phyloP scores from a whole-genome alignment of 768 basidiomycete species.

The Rhizopogon vinicolor region DNA sequence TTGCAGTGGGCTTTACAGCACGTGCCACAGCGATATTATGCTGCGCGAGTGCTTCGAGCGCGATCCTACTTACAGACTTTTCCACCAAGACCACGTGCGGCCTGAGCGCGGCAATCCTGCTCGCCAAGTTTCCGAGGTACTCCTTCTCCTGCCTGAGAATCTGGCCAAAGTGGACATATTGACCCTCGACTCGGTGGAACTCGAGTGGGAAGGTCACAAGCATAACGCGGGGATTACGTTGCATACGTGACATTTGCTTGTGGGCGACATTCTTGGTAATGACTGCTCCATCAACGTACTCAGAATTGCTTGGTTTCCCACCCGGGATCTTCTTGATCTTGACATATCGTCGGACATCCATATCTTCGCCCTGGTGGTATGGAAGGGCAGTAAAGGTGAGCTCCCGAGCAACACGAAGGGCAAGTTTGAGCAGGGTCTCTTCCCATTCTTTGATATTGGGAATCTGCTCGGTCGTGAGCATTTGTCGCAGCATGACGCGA shows the following conservation, averaged over 20 bases:
- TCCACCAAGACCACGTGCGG: slow-evolving; percentile 93
- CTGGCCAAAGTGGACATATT: slow-evolving; percentile 90
- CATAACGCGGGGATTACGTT: slow-evolving; percentile 91
- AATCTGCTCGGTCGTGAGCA: slow-evolving; percentile 77
- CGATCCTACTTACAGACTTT: slow-evolving; percentile 86
- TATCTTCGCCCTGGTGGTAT: slow-evolving; percentile 83
- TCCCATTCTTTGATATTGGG: slow-evolving; percentile 89
- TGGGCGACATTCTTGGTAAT: slow-evolving; percentile 98
- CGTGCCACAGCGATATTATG: slow-evolving; percentile 89
- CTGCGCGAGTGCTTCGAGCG: slow-evolving; percentile 79
- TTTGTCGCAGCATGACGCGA: slow-evolving; percentile 87
- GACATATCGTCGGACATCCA: slow-evolving; percentile 93
- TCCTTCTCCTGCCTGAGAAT: slow-evolving; percentile 91
- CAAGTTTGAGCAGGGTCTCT: slow-evolving; percentile 71
- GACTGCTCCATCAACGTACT: slow-evolving; percentile 95
- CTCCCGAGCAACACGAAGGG: slow-evolving; percentile 82
- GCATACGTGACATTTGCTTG: slow-evolving; percentile 83
- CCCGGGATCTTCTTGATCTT: slow-evolving; percentile 99
- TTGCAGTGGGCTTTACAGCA: slow-evolving; percentile 82
- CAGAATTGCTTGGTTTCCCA: slow-evolving; percentile 86
- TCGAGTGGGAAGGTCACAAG: slow-evolving; percentile 93
- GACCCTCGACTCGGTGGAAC: slow-evolving; percentile 87
- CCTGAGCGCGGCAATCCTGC: slow-evolving; percentile 83
- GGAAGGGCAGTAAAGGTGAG: slow-evolving; percentile 69
- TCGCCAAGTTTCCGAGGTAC: slow-evolving; percentile 82